Conservation (phyloP, 2,329 filamentous ascomycete species). For the Diaporthe sp. region DNA sequence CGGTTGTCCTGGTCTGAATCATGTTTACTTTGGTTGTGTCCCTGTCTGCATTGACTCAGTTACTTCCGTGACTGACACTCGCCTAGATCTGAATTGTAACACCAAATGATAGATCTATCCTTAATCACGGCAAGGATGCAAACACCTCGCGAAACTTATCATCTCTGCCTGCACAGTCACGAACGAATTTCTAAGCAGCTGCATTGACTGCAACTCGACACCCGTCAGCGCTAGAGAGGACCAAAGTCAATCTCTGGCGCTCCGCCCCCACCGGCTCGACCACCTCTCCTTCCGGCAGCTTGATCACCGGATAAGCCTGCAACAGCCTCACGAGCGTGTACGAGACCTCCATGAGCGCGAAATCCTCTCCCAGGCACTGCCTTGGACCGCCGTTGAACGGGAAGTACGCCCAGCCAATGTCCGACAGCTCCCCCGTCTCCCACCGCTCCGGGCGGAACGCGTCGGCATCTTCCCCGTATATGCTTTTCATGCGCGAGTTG, state of each 20-base stretch:
- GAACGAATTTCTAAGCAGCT: background rate
- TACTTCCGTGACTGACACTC: background rate
- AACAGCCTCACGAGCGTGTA: constrained; percentile 40
- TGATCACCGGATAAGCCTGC: constrained; percentile 38
- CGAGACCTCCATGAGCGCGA: constrained; percentile 45
- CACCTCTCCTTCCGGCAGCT: constrained; percentile 37
- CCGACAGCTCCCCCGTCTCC: constrained; percentile 46
- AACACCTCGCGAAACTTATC: background rate
- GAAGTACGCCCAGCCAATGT: constrained; percentile 49
- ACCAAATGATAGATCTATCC: background rate
- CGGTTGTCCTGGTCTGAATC: background rate
- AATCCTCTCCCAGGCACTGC: constrained; percentile 52
- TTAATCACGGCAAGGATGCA: background rate
- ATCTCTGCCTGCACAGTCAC: background rate
- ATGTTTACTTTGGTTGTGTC: background rate
- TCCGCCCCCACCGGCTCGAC: constrained; percentile 41
- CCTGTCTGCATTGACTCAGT: background rate
- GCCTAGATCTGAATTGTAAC: background rate
- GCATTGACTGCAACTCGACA: background rate
- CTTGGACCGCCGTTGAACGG: constrained; percentile 54
- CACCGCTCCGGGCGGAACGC: constrained; percentile 53
- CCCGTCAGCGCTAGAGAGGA: constrained; percentile 18
- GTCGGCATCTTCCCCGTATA: constrained; percentile 51
- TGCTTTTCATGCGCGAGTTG: constrained; percentile 49
- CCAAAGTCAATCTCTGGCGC: constrained; percentile 42